Conservation (phyloP, 148 eudicot genomes). For the Tetragonia tetragonoides region DNA sequence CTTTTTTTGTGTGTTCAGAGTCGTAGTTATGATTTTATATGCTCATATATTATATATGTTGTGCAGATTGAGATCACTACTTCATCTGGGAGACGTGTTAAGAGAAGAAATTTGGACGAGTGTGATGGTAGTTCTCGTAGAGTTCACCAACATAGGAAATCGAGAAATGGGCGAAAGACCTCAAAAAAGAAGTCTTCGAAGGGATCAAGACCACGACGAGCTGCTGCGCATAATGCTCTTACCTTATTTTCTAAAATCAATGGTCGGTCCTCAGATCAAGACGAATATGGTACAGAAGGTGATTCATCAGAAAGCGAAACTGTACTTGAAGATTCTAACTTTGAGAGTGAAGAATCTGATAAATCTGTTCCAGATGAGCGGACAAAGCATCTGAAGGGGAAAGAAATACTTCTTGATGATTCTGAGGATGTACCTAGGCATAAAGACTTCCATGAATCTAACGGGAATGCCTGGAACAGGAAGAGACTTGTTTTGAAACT, state of each 20-base stretch:
- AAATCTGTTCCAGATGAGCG: slow-evolving; percentile 36
- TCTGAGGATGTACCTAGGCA: slow-evolving; percentile 41
- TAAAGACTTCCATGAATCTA: slow-evolving; percentile 42
- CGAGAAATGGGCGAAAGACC: slow-evolving; percentile 44
- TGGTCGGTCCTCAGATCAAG: slow-evolving; percentile 53
- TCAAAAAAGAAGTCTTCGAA: slow-evolving; percentile 59
- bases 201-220: slow-evolving; percentile 81
- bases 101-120: slow-evolving; percentile 77
- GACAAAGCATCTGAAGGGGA: slow-evolving; percentile 55
- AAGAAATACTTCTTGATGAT: slow-evolving; percentile 56
- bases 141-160: slow-evolving; percentile 41
- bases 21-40: neutral
- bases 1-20: neutral
- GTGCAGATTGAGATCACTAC: slow-evolving; percentile 71
- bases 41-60: neutral
- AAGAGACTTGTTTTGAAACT: slow-evolving; percentile 65
- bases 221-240: slow-evolving; percentile 96
- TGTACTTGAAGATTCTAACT: slow-evolving; percentile 52
- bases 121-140: slow-evolving; percentile 47
- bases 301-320: slow-evolving; percentile 81
- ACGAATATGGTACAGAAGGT: slow-evolving; percentile 44
- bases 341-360: slow-evolving; percentile 77
- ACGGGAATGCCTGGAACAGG: slow-evolving; percentile 40
- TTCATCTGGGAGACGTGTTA: slow-evolving; percentile 97
- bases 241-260: slow-evolving; percentile 73